Evolutionary conservation across 2,329 filamentous ascomycete genomes (phyloP).

Genomic region (Epichloe typhina): DNA sequence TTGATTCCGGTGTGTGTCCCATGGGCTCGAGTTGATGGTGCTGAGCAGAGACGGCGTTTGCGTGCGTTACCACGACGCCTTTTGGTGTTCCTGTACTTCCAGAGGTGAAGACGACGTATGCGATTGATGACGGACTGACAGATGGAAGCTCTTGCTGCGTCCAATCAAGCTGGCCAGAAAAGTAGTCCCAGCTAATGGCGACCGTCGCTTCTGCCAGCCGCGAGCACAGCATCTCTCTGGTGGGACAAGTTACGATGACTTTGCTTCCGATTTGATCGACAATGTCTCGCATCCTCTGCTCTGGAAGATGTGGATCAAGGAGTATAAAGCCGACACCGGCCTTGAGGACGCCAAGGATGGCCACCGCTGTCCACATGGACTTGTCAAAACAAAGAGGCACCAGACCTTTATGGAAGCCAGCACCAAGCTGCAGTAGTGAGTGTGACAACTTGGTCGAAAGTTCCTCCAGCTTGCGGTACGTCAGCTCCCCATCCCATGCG

Average conservation of each 20-base stretch:
- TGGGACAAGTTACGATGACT: neutral
- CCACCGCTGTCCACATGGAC: conserved; percentile 31
- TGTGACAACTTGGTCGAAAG: conserved; percentile 28
- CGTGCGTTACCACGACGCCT: conserved; percentile 8
- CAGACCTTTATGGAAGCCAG: conserved; percentile 21
- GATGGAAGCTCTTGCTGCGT: no score
- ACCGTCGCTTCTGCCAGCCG: neutral
- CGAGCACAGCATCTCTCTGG: neutral
- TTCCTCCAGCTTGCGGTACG: conserved; percentile 30
- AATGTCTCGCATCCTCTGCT: conserved; percentile 30
- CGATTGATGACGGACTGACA: neutral
- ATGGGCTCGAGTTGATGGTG: neutral
- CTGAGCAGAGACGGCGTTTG: neutral
- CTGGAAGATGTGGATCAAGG: conserved; percentile 33
- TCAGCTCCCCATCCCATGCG: conserved; percentile 36
- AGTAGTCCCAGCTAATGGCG: neutral
- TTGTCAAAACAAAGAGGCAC: conserved; percentile 40
- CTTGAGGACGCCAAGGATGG: conserved; percentile 34
- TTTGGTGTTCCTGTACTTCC: conserved; percentile 1
- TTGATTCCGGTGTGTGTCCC: neutral
- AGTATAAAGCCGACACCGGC: conserved; percentile 33
- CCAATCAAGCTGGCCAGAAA: neutral
- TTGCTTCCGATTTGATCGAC: conserved; percentile 20
- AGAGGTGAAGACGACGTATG: conserved; percentile 7
- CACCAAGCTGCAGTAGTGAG: conserved; percentile 23